A percentile compares a stretch with the other conserved stretches of the same genome.
phyloP scores from a whole-genome alignment of 208 protist genomes.

The Lotmaria passim region DNA sequence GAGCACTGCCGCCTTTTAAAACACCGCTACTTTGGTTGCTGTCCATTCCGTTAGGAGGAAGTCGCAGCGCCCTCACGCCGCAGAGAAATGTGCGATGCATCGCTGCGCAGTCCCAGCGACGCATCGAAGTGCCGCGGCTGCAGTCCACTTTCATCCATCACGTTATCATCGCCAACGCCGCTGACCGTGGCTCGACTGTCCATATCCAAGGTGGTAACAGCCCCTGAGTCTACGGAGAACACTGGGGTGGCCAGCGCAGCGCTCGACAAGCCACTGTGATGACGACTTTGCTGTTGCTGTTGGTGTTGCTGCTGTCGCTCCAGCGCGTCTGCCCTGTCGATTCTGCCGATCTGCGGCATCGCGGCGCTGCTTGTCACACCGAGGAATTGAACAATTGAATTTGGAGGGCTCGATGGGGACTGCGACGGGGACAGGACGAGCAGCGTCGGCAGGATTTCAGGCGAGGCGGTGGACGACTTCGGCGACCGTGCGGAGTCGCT shows the following conservation, averaged over 20 bases:
- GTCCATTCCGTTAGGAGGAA: too few relatives aligned
- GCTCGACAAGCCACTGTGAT: neutral
- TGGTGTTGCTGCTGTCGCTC: neutral
- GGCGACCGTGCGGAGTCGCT: neutral
- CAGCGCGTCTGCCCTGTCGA: neutral
- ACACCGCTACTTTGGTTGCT: too few relatives aligned
- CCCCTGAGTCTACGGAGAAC: neutral
- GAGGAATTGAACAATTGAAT: neutral
- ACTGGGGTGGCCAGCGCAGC: neutral
- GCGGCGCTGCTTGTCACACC: neutral
- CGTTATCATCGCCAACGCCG: too few relatives aligned
- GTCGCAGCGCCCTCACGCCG: neutral
- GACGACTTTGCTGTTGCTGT: neutral
- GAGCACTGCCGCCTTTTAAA: too few relatives aligned
- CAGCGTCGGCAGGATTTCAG: neutral
- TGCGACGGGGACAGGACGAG: neutral
- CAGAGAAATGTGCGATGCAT: neutral
- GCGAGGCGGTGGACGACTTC: neutral
- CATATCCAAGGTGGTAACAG: neutral
- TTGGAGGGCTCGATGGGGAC: neutral
- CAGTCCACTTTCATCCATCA: too few relatives aligned
- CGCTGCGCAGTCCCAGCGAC: neutral
- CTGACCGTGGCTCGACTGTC: neutral
- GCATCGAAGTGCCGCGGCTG: neutral
- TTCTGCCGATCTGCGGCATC: too few relatives aligned